Evolutionary conservation across 345 rosid genomes (phyloP), one percentile per base, ranked within the genome.

Genomic region (Brassica napus): DNA sequence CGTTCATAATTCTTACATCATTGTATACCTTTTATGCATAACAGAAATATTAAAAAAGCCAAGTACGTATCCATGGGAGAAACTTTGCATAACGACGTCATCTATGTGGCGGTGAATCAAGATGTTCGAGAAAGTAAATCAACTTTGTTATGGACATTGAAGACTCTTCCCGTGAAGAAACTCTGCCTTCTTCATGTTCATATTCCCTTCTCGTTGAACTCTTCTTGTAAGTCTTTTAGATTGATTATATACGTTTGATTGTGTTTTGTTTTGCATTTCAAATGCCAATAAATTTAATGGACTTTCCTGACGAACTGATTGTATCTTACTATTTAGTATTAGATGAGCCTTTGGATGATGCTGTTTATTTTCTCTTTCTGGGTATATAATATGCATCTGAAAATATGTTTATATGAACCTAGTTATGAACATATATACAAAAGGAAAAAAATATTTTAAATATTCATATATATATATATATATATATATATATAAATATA

Each of bases 21-120:
- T 37, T 37, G 44, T 37, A 34, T 37, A 37, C 44, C 44, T 37
- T 37, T 37, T 11, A 31, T 31, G 34, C 34, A 31, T 31, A 31
- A 31, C 34, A 31, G 34, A 31, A 31, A 31, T 31, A 31, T 31
- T 31, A 31, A 31, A 31, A 31, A 31, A 31, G 34, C 34, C 34
- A 31, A 31, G 34, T 31, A 31, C 34, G 34, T 31, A 31, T 31
- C 34, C 34, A 24, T 26, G 82, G 83, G 81, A 21, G 66, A 44
- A 42, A 35, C 0, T 39, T 54, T 44, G 21, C 73, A 55, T 18
- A 68, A 65, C 72, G 82, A 86, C 8, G 75, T 80, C 12, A 65
- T 90, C 4, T 90, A 84, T 66, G 87, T 88, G 69, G 92, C 92
- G n/a, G 90, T 90, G 60, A 89, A 84, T 57, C 82, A 74, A 65